Conservation (phyloP, 306 rosid species). For the Aeschynomene evenia region DNA sequence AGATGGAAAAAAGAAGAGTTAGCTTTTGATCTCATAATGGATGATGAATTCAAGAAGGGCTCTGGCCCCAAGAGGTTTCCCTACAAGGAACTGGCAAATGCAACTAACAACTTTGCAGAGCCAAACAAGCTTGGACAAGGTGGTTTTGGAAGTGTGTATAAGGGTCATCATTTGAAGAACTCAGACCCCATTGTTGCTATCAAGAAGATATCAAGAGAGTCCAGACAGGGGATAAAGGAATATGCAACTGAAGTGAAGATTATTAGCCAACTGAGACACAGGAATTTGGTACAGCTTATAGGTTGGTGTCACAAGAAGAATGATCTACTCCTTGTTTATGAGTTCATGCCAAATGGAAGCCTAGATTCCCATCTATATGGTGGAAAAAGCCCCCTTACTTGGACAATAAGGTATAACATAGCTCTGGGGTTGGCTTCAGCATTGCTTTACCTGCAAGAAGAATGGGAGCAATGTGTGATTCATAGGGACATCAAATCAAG, state of each 20-base stretch:
- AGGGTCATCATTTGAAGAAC: constrained; percentile 34
- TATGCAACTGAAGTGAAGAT: constrained; percentile 43
- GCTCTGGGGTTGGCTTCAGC: constrained; percentile 39
- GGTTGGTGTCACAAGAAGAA: constrained; percentile 51
- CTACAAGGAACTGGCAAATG: constrained; percentile 28
- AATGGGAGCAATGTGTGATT: constrained; percentile 47
- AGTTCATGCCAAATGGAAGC: constrained; percentile 47
- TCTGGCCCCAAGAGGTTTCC: constrained; percentile 40
- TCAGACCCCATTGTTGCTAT: constrained; percentile 33
- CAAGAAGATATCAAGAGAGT: constrained; percentile 41
- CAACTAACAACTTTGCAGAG: constrained; percentile 42
- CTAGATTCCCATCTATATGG: constrained; percentile 41
- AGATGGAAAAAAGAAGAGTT: constrained; percentile 11
- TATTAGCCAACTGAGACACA: constrained; percentile 42
- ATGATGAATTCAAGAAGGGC: constrained; percentile 35
- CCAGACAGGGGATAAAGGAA: constrained; percentile 39
- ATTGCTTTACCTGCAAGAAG: constrained; percentile 44
- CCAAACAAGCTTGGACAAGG: constrained; percentile 44
- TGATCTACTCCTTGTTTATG: constrained; percentile 40
- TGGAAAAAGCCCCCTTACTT: constrained; percentile 5
- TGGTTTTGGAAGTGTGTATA: constrained; percentile 43
- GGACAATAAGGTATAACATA: constrained; percentile 39
- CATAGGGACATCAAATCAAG: constrained; percentile 54
- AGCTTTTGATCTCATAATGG: constrained; percentile 30
- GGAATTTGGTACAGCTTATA: constrained; percentile 40